These are phyloP conservation scores for Backusella parvicylindrica DNA, from an alignment of 192 early-diverging fungal genomes.

Conservation along the genomic window DNA sequence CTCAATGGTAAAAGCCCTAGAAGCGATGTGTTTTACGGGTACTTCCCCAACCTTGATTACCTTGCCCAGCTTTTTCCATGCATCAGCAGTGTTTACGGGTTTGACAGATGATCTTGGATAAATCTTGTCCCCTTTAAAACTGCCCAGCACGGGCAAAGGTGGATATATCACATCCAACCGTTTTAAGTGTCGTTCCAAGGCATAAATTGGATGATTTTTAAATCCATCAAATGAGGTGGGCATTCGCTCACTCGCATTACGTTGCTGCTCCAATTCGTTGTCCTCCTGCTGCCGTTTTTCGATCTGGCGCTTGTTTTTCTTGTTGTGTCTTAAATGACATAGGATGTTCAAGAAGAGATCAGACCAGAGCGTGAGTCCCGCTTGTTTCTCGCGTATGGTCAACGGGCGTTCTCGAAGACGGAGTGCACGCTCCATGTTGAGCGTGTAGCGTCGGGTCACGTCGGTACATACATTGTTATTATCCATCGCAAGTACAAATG, in stretches of 20 bases:
- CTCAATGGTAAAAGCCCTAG: slow-evolving; percentile 41
- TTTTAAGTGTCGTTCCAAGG: slow-evolving; percentile 79
- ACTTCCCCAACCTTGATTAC: slow-evolving; percentile 40
- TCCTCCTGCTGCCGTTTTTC: slow-evolving; percentile 52
- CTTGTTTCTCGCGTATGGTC: slow-evolving; percentile 33
- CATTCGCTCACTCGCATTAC: slow-evolving; percentile 58
- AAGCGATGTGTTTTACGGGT: slow-evolving; percentile 41
- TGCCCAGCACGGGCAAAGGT: slow-evolving; percentile 63
- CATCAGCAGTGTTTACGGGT: slow-evolving; percentile 50
- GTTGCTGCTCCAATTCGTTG: background rate
- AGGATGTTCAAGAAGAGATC: slow-evolving; percentile 23
- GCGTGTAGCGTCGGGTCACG: slow-evolving; percentile 66
- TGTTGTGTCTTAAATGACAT: background rate
- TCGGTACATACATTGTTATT: slow-evolving; percentile 52
- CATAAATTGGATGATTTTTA: slow-evolving; percentile 81
- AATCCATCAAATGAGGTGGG: slow-evolving; percentile 76
- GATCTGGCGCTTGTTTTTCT: slow-evolving; percentile 23
- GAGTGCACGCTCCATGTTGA: slow-evolving; percentile 38
- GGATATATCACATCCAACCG: slow-evolving; percentile 80
- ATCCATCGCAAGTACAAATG: slow-evolving; percentile 66
- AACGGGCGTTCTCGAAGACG: slow-evolving; percentile 46
- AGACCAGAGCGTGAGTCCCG: slow-evolving; percentile 40
- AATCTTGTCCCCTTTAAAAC: slow-evolving; percentile 71
- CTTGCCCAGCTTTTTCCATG: slow-evolving; percentile 64
- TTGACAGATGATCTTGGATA: slow-evolving; percentile 77